Base-by-base conservation (phyloP, 2,329 filamentous ascomycete species). In the Paecilomyces variotii region DNA sequence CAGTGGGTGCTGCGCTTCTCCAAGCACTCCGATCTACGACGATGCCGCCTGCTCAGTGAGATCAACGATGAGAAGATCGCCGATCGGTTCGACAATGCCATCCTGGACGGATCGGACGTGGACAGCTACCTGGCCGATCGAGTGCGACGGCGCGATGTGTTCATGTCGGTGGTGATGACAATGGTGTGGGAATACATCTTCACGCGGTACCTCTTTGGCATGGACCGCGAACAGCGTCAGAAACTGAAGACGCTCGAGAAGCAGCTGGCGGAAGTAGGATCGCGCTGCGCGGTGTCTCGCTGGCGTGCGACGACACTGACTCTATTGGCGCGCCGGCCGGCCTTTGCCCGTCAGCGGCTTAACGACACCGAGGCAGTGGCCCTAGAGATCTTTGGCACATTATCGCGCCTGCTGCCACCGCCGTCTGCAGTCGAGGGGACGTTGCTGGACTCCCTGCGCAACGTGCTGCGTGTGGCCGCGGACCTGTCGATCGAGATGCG, bases 171-270 rank as follows among this genome's bases (percentile, higher is more conserved):
- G 74, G 90, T 93, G 58, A 97, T 97, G 92, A 94, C 89, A 61
- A 97, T 99, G 91, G 87, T 99, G 56, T 99, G 92, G 92, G 94
- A 99, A 75, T 97, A 95, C 70, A 87, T 99, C 71, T 99, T 99
- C 72, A 97, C 93, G 7, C 87, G 94, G 63, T 99, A 99, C 74
- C 86, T 99, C 27, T 99, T 99, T 72, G 94, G 94, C 67, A 96
- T 99, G 91, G 94, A 99, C 72, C 85, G 92, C 67, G 94, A 97
- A 75, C 94, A 99, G 76, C 86, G 94, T 67, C 92, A 97, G 75
- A 97, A 97, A 76, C 87, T 99, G 73, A 97, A 99, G 79, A 87
- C 89, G 34, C 84, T 99, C 7, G 95, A 99, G 78, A 97, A 96
- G 79, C 87, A 89, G 45, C 82, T 99, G 30, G 83, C 84, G 24